Evolutionary conservation across 371 early-diverging fungal genomes (phyloP).

Genomic region (Smittium culicis): DNA sequence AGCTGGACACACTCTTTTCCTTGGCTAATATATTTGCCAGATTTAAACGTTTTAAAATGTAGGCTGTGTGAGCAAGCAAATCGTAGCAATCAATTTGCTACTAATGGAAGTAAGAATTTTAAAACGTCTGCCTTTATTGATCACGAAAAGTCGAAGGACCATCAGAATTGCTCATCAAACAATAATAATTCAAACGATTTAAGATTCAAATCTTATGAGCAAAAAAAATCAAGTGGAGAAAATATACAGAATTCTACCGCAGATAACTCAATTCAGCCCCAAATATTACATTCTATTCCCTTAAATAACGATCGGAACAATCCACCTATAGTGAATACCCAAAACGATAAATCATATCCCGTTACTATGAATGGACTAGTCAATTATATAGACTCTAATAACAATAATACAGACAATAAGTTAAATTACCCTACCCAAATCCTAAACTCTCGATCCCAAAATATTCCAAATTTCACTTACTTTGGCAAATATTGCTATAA

Average conservation of each 20-base stretch:
- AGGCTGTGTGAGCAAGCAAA: not conserved
- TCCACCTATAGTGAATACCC: not conserved
- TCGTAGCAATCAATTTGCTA: not conserved
- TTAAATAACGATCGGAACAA: too few species aligned
- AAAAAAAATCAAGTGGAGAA: not conserved
- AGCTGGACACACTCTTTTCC: not conserved
- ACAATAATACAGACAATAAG: too few species aligned
- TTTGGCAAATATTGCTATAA: too few species aligned
- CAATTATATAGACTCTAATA: not conserved
- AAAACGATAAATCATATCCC: not conserved
- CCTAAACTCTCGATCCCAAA: too few species aligned
- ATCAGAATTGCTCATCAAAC: not conserved
- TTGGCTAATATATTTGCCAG: not conserved
- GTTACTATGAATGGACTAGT: not conserved
- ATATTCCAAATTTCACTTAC: too few species aligned
- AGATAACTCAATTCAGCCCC: not conserved
- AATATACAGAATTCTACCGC: not conserved
- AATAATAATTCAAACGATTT: not conserved
- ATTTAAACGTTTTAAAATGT: not conserved
- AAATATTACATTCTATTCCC: too few species aligned
- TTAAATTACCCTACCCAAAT: too few species aligned
- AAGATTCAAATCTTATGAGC: not conserved
- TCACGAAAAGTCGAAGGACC: not conserved
- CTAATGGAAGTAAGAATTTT: not conserved
- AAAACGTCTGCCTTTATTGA: not conserved